Evolutionary conservation across 257 asterid genomes (phyloP).

Genomic region (Avicennia marina): DNA sequence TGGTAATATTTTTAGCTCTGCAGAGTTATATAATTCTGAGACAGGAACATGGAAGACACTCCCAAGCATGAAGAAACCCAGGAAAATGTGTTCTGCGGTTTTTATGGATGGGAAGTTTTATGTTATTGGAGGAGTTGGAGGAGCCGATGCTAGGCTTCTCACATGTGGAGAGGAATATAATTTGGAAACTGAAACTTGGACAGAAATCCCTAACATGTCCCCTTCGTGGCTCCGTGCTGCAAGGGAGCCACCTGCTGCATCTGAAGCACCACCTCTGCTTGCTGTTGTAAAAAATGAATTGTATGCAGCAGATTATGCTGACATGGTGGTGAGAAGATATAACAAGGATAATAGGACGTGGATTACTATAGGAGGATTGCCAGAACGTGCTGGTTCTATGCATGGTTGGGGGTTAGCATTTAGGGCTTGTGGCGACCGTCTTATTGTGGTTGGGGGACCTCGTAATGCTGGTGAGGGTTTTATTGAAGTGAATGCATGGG

Average conservation of each 20-base stretch:
- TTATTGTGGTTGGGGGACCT: conserved; percentile 78
- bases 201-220: conserved; percentile 61
- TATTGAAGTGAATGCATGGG: conserved; percentile 74
- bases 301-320: conserved; percentile 74
- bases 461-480: conserved; percentile 48
- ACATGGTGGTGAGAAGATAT: conserved; percentile 55
- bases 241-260: conserved; percentile 37
- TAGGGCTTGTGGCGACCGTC: conserved; percentile 74
- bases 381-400: conserved; percentile 64
- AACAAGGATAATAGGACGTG: conserved; percentile 41
- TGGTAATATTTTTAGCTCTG: conserved; percentile 53
- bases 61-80: conserved; percentile 68
- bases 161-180: conserved; percentile 79
- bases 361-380: conserved; percentile 59
- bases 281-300: conserved; percentile 76
- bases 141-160: conserved; percentile 34
- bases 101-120: conserved; percentile 78
- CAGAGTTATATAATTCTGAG: conserved; percentile 63
- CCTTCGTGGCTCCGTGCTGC: conserved; percentile 35
- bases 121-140: conserved; percentile 73
- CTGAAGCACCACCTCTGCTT: conserved; percentile 77
- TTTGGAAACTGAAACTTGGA: conserved; percentile 50
- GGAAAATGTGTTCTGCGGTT: conserved; percentile 80
- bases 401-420: conserved; percentile 94
- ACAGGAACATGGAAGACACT: conserved; percentile 52